Conservation (phyloP, 495 filamentous ascomycete species). For the Annulohypoxylon maeteangense region DNA sequence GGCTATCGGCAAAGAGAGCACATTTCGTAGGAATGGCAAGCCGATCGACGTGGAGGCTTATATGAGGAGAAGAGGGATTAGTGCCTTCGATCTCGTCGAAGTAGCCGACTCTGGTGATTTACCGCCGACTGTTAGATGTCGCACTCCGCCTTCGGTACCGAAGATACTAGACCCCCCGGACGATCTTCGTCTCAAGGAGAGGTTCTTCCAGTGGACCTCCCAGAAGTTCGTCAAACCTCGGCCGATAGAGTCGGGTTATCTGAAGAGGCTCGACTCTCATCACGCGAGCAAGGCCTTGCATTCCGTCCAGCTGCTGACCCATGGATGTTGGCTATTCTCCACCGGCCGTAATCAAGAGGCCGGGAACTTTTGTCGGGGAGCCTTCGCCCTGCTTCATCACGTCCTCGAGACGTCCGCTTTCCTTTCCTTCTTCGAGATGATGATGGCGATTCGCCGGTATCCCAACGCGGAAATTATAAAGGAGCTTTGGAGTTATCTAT, state of each 20-base stretch:
- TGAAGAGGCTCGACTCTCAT: constrained; percentile 40
- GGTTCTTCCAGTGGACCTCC: constrained; percentile 44
- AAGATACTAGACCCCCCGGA: constrained; percentile 41
- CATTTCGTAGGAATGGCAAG: constrained; percentile 51
- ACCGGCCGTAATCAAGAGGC: constrained; percentile 42
- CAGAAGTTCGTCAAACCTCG: constrained; percentile 44
- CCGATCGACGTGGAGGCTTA: constrained; percentile 50
- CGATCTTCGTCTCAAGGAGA: constrained; percentile 43
- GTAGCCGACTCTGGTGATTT: constrained; percentile 47
- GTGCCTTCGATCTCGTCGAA: constrained; percentile 50
- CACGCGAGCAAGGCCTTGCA: constrained; percentile 44
- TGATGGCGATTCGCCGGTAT: constrained; percentile 43
- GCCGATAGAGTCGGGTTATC: constrained; percentile 38
- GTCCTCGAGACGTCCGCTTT: constrained; percentile 44
- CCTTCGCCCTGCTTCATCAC: constrained; percentile 41
- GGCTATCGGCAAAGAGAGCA: constrained; percentile 51
- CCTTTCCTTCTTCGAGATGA: constrained; percentile 46
- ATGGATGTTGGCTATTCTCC: constrained; percentile 49
- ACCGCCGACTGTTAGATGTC: constrained; percentile 49
- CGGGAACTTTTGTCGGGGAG: constrained; percentile 36
- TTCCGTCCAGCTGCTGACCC: constrained; percentile 43
- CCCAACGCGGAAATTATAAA: constrained; percentile 44
- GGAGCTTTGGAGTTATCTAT: constrained; percentile 45
- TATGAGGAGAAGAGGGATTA: constrained; percentile 50
- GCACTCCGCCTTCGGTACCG: constrained; percentile 48